A percentile compares a stretch with the other conserved stretches of the same genome.
phyloP scores from a whole-genome alignment of 2,329 filamentous ascomycete genomes.

The Pestalotiopsis fici region DNA sequence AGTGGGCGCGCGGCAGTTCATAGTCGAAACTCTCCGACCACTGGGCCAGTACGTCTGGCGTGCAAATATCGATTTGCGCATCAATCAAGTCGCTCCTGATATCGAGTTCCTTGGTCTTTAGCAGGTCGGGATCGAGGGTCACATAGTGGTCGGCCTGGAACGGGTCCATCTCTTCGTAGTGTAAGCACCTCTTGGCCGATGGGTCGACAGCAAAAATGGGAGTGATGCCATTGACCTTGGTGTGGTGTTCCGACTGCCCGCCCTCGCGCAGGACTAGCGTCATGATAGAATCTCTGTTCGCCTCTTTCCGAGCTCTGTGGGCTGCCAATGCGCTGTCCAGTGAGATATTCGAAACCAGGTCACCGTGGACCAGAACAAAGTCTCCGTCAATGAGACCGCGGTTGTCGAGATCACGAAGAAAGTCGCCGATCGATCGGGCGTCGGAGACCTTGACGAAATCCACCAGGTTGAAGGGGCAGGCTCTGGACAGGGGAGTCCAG shows the following conservation, averaged over 20 bases:
- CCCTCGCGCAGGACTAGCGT: conserved; percentile 87
- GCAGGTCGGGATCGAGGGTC: conserved; percentile 76
- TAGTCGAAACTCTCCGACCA: conserved; percentile 99
- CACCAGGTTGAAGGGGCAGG: conserved; percentile 72
- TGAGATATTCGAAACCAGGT: conserved; percentile 85
- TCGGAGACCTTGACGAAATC: conserved; percentile 84
- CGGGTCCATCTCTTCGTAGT: conserved; percentile 89
- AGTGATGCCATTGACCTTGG: conserved; percentile 72
- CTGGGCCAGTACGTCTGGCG: conserved; percentile 87
- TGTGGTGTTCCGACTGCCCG: conserved; percentile 69
- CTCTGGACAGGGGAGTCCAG: conserved; percentile 62
- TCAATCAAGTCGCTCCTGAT: conserved; percentile 88
- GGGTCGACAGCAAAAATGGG: conserved; percentile 88
- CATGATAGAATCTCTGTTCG: conserved; percentile 96
- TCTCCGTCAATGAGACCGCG: conserved; percentile 84
- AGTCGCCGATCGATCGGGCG: conserved; percentile 86
- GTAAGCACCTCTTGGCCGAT: conserved; percentile 76
- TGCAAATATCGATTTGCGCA: conserved; percentile 95
- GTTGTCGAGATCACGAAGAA: conserved; percentile 89
- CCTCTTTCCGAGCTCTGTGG: conserved; percentile 78
- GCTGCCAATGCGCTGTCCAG: conserved; percentile 77
- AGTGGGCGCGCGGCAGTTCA: conserved; percentile 84
- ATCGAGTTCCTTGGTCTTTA: conserved; percentile 75
- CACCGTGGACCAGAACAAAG: conserved; percentile 90
- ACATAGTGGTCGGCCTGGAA: conserved; percentile 65